Evolutionary conservation across 306 rosid genomes (phyloP).

Genomic region (Casuarina glauca): DNA sequence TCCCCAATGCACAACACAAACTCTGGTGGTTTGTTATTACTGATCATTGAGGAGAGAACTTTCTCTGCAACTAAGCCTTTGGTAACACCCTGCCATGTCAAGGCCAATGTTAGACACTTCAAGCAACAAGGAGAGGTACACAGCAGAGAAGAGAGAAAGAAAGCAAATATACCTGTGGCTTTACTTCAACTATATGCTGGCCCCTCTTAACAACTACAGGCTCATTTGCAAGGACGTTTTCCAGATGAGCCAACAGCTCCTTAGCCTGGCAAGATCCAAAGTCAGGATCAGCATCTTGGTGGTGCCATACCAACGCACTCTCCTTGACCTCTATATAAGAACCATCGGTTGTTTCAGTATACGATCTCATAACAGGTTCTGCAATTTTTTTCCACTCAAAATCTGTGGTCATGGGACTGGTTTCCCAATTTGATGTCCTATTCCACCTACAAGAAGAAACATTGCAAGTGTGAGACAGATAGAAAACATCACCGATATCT

Average conservation of each 20-base stretch:
- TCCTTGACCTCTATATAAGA: conserved; percentile 71
- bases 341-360: conserved; percentile 65
- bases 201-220: conserved; percentile 64
- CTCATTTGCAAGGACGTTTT: conserved; percentile 61
- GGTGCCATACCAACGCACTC: conserved; percentile 77
- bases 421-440: conserved; percentile 60
- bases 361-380: conserved; percentile 64
- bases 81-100: conserved; percentile 54
- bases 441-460: conserved; percentile 59
- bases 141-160: conserved; percentile 11
- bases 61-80: conserved; percentile 65
- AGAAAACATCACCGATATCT: conserved; percentile 10
- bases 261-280: conserved; percentile 69
- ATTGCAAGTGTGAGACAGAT: conserved; percentile 16
- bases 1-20: conserved; percentile 85
- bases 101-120: conserved; percentile 17
- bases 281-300: conserved; percentile 53
- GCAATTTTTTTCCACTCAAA: conserved; percentile 59
- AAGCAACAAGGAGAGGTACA: neutral
- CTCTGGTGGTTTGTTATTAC: conserved; percentile 48
- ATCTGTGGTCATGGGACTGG: conserved; percentile 26
- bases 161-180: conserved; percentile 52
- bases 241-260: conserved; percentile 69
- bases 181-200: conserved; percentile 65
- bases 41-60: conserved; percentile 54